Percentiles rank a stretch among this genome's conserved stretches.
Conservation (phyloP, 148 eudicot genomes). For the Fagopyrum homotropicum region DNA sequence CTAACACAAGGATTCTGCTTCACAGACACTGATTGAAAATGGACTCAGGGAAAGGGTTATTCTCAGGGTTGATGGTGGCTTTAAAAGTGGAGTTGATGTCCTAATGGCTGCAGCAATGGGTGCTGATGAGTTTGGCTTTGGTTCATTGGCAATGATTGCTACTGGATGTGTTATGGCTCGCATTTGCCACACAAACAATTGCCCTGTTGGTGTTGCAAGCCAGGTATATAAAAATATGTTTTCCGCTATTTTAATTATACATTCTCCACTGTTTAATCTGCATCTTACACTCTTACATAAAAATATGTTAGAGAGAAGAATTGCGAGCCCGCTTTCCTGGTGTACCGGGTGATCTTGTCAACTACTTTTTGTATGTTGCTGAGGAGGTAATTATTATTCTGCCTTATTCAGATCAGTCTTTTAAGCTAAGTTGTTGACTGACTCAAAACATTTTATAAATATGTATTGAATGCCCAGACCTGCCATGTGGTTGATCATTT, state of each 20-base stretch:
- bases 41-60: constrained; percentile 98
- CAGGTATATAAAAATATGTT: constrained; percentile 34
- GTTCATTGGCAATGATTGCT: constrained; percentile 98
- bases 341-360: constrained; percentile 97
- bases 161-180: constrained; percentile 99
- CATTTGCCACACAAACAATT: constrained; percentile 97
- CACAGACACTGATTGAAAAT: constrained; percentile 71
- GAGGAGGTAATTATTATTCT: constrained; percentile 65
- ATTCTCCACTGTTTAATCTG: neutral
- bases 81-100: constrained; percentile 98
- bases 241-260: neutral
- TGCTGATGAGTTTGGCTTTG: constrained; percentile 98
- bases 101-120: constrained; percentile 99
- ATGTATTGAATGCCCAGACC: neutral
- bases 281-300: neutral
- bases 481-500: neutral
- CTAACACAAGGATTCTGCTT: neutral
- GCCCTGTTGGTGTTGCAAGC: constrained; percentile 99
- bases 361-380: constrained; percentile 92
- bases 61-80: constrained; percentile 96
- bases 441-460: no score
- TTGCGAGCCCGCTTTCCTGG: constrained; percentile 98
- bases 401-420: constrained; percentile 43
- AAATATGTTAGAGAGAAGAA: constrained; percentile 74
- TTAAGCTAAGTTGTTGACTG: neutral